Conservation (phyloP, 2,329 filamentous ascomycete species). For the Pseudogymnoascus pannorum region DNA sequence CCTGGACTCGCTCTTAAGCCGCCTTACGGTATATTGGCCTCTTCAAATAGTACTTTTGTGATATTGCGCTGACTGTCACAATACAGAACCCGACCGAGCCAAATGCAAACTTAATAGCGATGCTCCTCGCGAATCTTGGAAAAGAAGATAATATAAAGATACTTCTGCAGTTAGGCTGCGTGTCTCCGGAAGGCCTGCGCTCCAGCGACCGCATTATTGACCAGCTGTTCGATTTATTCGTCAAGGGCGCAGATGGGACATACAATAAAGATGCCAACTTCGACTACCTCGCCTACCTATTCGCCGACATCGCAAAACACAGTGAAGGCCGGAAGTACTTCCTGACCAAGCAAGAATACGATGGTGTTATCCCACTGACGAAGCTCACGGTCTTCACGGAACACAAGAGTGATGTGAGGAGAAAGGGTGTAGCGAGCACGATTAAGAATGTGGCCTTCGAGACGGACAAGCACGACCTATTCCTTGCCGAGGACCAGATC, state of each 20-base stretch:
- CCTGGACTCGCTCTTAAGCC: conserved; percentile 62
- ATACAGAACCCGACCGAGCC: conserved; percentile 61
- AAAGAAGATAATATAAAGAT: conserved; percentile 70
- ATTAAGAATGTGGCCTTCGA: conserved; percentile 94
- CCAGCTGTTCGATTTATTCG: conserved; percentile 91
- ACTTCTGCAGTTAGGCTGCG: conserved; percentile 61
- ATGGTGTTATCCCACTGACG: conserved; percentile 76
- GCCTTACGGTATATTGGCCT: conserved; percentile 65
- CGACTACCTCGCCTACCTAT: conserved; percentile 90
- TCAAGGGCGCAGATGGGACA: conserved; percentile 74
- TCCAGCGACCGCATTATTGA: conserved; percentile 71
- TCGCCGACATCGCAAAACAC: conserved; percentile 86
- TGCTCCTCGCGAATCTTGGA: conserved; percentile 86
- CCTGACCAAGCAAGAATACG: conserved; percentile 64
- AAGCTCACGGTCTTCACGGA: conserved; percentile 95
- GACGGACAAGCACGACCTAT: conserved; percentile 59
- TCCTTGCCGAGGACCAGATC: conserved; percentile 64
- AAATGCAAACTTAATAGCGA: conserved; percentile 77
- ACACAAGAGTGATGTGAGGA: conserved; percentile 71
- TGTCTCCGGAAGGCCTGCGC: conserved; percentile 60
- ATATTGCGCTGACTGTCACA: conserved; percentile 15
- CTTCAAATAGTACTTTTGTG: conserved; percentile 11
- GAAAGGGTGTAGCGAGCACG: conserved; percentile 90
- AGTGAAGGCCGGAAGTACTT: conserved; percentile 69
- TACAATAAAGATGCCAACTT: conserved; percentile 83